phyloP scores from a whole-genome alignment of 768 basidiomycete genomes.

The Psilocybe tampanensis region DNA sequence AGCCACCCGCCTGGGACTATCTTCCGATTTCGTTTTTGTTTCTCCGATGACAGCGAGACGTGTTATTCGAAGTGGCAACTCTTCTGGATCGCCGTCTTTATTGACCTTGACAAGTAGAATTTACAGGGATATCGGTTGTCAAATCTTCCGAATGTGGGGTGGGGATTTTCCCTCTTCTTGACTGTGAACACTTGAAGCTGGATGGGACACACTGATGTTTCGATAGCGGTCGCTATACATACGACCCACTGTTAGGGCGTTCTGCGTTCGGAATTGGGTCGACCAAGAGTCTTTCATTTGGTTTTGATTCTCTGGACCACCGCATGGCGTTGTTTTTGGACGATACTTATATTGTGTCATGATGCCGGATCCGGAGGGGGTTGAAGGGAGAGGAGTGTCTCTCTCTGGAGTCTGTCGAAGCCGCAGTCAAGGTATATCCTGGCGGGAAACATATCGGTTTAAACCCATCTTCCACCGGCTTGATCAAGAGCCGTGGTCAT shows the following conservation, averaged over 20 bases:
- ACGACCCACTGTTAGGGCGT: conserved; percentile 11
- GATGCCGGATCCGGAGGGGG: no score
- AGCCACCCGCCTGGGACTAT: conserved; percentile 16
- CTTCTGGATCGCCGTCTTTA: conserved; percentile 1
- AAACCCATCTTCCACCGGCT: conserved; percentile 10
- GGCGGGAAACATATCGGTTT: conserved; percentile 9
- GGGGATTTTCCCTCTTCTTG: conserved; percentile 1
- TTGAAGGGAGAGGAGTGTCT: no score
- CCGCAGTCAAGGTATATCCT: not conserved
- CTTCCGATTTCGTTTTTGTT: conserved; percentile 16
- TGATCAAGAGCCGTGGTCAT: not conserved
- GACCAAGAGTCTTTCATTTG: not conserved
- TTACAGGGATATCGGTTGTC: not conserved
- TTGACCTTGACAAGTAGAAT: not conserved
- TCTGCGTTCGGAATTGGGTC: not conserved
- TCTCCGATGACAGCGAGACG: conserved; percentile 17
- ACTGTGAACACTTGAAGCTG: no score
- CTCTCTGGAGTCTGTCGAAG: not conserved
- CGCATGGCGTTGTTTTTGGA: conserved; percentile 13
- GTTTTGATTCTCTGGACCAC: conserved; percentile 2
- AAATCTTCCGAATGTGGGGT: conserved; percentile 10
- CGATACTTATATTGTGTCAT: no score
- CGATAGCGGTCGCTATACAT: conserved; percentile 22
- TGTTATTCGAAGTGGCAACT: not conserved
- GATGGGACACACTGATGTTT: not conserved